Evolutionary conservation across 2,329 filamentous ascomycete species (phyloP).

Genomic region (Colletotrichum incanum): DNA sequence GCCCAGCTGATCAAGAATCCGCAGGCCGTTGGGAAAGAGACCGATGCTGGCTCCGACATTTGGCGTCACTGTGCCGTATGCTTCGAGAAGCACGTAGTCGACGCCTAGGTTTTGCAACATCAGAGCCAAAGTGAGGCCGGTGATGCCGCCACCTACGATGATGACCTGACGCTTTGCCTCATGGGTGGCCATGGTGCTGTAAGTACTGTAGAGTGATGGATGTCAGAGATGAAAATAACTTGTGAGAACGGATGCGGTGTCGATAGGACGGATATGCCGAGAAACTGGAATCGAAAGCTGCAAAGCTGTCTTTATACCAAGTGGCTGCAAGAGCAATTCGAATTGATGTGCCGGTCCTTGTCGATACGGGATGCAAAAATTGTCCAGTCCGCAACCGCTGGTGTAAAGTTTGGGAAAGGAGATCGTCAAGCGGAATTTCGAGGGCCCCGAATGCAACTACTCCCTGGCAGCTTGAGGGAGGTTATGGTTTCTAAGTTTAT

Average conservation of each 20-base stretch:
- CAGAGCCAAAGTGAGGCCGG: conserved; percentile 46
- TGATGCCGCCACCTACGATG: conserved; percentile 47
- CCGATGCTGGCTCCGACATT: conserved; percentile 65
- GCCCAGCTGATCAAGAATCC: conserved; percentile 67
- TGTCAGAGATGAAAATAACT: neutral
- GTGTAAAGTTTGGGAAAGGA: neutral
- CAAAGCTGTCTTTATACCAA: neutral
- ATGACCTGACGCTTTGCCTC: conserved; percentile 40
- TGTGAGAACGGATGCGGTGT: neutral
- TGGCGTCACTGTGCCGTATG: conserved; percentile 58
- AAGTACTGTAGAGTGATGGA: neutral
- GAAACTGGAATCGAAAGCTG: too few species aligned
- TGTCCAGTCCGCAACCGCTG: neutral
- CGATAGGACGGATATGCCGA: neutral
- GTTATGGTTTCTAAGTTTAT: too few species aligned
- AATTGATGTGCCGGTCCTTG: too few species aligned
- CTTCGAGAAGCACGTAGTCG: conserved; percentile 66
- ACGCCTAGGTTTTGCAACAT: conserved; percentile 62
- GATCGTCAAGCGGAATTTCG: conserved; percentile 8
- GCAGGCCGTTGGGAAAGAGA: conserved; percentile 58
- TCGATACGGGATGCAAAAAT: neutral
- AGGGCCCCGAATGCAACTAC: conserved; percentile 11
- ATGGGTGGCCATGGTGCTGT: conserved; percentile 6
- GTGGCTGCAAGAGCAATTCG: too few species aligned
- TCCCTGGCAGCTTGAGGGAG: neutral